These are phyloP conservation scores for Ceratobasidium sp. DNA, from an alignment of 1,284 basidiomycete species.

Conservation along the genomic window DNA sequence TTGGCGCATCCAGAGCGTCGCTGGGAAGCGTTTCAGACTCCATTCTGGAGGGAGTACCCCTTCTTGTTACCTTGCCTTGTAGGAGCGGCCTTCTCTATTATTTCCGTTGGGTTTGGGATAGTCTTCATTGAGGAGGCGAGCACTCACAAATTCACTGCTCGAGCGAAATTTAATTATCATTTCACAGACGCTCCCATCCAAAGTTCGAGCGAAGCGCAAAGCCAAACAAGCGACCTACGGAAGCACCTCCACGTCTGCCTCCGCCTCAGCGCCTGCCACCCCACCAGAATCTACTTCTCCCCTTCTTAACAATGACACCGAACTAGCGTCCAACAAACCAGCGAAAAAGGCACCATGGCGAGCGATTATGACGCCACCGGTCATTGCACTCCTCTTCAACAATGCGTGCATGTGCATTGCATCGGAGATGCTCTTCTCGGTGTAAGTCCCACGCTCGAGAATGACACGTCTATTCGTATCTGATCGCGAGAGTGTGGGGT, in stretches of 20 bases:
- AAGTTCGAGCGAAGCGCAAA: constrained; percentile 18
- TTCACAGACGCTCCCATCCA: constrained; percentile 23
- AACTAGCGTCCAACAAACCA: not conserved
- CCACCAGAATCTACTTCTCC: not conserved
- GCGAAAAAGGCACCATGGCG: constrained; percentile 5
- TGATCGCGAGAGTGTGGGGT: not conserved
- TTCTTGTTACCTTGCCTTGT: constrained; percentile 44
- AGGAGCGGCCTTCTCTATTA: constrained; percentile 27
- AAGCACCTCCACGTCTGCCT: constrained; percentile 14
- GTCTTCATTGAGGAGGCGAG: constrained; percentile 44
- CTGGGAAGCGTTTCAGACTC: constrained; percentile 27
- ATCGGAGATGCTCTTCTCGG: constrained; percentile 31
- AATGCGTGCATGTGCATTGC: constrained; percentile 37
- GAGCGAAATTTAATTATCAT: not conserved
- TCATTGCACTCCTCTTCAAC: constrained; percentile 12
- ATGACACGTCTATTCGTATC: not conserved
- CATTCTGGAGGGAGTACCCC: constrained; percentile 39
- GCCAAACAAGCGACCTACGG: constrained; percentile 9
- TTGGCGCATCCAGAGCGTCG: constrained; percentile 39
- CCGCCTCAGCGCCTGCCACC: not conserved
- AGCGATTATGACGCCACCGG: constrained; percentile 11
- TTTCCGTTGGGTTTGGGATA: constrained; percentile 36
- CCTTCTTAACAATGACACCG: not conserved
- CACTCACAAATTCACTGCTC: not conserved
- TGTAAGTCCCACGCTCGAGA: constrained; percentile 12